phyloP scores from a whole-genome alignment of 2,329 filamentous ascomycete species.

The Neoarthrinium moseri region DNA sequence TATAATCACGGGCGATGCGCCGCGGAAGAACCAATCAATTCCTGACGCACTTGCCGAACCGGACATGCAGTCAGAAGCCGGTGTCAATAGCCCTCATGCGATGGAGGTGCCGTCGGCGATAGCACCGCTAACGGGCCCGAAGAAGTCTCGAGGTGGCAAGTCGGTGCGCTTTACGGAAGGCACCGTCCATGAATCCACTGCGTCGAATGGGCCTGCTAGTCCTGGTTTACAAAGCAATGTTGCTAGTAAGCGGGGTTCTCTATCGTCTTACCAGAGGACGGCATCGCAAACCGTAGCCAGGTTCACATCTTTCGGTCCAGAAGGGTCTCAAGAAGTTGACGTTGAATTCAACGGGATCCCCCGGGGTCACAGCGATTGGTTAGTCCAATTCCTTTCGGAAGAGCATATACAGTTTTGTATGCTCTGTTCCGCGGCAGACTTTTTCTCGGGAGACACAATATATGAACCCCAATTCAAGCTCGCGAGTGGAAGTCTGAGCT shows the following conservation, averaged over 20 bases:
- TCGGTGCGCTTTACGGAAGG: conserved; percentile 12
- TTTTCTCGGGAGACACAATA: conserved; percentile 13
- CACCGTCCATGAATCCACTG: too few species aligned
- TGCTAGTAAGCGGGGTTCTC: conserved; percentile 19
- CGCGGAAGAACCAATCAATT: conserved; percentile 1
- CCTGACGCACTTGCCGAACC: background rate
- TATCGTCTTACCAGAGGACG: conserved; percentile 22
- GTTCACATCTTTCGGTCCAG: conserved; percentile 21
- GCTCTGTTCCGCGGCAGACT: conserved; percentile 23
- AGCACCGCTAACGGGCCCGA: background rate
- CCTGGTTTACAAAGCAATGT: too few species aligned
- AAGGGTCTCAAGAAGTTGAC: conserved; percentile 16
- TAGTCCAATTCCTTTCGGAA: conserved; percentile 20
- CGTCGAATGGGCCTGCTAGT: too few species aligned
- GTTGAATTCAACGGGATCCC: conserved; percentile 23
- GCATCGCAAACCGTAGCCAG: conserved; percentile 23
- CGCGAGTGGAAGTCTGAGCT: conserved; percentile 19
- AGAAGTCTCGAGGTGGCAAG: conserved; percentile 3
- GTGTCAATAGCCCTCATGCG: background rate
- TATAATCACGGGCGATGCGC: conserved; percentile 21
- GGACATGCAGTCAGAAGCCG: background rate
- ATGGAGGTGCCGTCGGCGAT: background rate
- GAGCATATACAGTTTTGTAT: conserved; percentile 19
- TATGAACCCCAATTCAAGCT: conserved; percentile 16
- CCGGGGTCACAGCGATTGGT: conserved; percentile 21